Evolutionary conservation across 2,329 filamentous ascomycete species (phyloP), one percentile per base, ranked within the genome.

Genomic region (Tolypocladium ovalisporum): DNA sequence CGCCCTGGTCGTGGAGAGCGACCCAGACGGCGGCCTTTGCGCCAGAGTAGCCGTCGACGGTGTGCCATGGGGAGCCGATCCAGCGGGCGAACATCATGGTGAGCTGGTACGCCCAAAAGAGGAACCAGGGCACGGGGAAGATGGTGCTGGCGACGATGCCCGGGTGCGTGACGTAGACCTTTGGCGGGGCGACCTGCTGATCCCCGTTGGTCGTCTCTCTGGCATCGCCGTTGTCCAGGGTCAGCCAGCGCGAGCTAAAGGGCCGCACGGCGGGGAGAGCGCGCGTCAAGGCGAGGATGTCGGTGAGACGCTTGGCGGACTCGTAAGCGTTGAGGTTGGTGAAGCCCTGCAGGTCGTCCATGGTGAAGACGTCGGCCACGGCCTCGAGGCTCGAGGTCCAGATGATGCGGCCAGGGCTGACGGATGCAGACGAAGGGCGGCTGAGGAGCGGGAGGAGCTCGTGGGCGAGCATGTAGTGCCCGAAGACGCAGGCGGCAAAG

Each of bases 401-500:
- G 61, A 97, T 81, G 55, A 99, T 80, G 54, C 90, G 84, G 10
- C 85, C 88, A 0, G 76, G 75, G 1, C 72, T 57, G 4, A 76
- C 67, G 42, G 72, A 61, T 57, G 72, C 62, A 19, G 71, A 66
- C 19, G 35, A 3, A 10, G 67, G 67, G 54, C 83, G 76, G 65
- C 76, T 74, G 64, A 99, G 79, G 13, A 97, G 76, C 0, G 90
- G 87, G 63, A 88, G 80, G 13, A 97, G 79, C 67, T 87, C 84
- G 70, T 96, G 92, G 19, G 84, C 83, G 29, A 99, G 83, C 66
- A 97, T 75, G 70, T 99, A 97, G 74, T 99, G 94, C 0, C 94
- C 94, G 68, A 99, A 97, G 35, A 96, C 81, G 68, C 97, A 97
- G 54, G 93, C 87, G 69, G 87, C 88, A 70, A 97, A 99, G 22